These are phyloP conservation scores for Pythium aristosporum DNA, from an alignment of 352 stramenopile genomes.

Conservation along the genomic window DNA sequence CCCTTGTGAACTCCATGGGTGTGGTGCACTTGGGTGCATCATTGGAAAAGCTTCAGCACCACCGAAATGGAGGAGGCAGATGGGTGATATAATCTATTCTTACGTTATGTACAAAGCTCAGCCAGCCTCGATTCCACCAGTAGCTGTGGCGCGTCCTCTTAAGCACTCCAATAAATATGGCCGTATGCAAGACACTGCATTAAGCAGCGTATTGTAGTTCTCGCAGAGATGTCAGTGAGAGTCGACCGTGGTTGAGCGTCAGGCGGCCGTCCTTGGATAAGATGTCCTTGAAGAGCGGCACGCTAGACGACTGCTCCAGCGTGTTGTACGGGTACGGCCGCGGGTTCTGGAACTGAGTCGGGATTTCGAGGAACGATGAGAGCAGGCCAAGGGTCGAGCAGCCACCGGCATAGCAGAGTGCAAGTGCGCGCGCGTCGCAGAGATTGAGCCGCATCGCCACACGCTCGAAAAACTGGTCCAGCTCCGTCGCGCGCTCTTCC, in stretches of 20 bases:
- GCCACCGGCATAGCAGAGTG: conserved; percentile 39
- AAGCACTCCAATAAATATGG: too few relatives aligned
- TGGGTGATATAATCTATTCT: too few relatives aligned
- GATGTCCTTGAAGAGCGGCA: conserved; percentile 32
- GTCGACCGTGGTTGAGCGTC: conserved; percentile 25
- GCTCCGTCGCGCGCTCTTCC: conserved; percentile 38
- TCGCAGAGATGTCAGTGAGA: conserved; percentile 33
- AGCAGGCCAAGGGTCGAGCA: conserved; percentile 50
- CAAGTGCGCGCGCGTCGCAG: conserved; percentile 45
- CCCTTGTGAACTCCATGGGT: too few relatives aligned
- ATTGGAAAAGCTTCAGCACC: too few relatives aligned
- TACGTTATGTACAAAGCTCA: too few relatives aligned
- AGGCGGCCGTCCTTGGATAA: conserved; percentile 19
- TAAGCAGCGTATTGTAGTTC: conserved; percentile 21
- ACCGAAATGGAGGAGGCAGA: too few relatives aligned
- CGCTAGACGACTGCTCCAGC: conserved; percentile 32
- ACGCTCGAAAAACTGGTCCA: conserved; percentile 64
- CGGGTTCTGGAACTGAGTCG: conserved; percentile 18
- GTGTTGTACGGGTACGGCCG: conserved; percentile 24
- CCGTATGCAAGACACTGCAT: background rate
- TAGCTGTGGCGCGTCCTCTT: background rate
- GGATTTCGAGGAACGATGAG: conserved; percentile 52
- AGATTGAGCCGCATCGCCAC: conserved; percentile 69
- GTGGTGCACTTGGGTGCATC: too few relatives aligned
- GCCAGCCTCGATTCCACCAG: background rate